Evolutionary conservation across 2,329 filamentous ascomycete genomes (phyloP).

Genomic region (Dactylellina drechsleri): DNA sequence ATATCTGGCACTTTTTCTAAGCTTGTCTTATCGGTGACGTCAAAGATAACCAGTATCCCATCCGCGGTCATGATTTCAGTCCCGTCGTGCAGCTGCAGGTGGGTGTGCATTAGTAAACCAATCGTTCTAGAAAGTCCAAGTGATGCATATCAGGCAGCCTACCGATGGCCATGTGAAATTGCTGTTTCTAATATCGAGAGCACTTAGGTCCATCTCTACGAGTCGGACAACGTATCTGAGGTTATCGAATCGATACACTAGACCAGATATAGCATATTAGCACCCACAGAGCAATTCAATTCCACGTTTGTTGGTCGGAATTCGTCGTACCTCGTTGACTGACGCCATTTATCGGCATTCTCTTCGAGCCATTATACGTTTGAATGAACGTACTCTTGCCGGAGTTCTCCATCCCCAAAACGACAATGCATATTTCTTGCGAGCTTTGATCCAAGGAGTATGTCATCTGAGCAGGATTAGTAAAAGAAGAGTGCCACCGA

Average conservation of each 20-base stretch:
- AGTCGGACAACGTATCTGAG: slow-evolving; percentile 65
- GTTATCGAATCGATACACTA: slow-evolving; percentile 49
- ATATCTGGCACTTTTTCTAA: slow-evolving; percentile 78
- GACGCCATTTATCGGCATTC: slow-evolving; percentile 53
- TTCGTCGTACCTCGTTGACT: slow-evolving; percentile 44
- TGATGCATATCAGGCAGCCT: slow-evolving; percentile 54
- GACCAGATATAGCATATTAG: neutral
- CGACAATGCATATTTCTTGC: slow-evolving; percentile 65
- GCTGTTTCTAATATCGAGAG: slow-evolving; percentile 70
- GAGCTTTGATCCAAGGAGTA: slow-evolving; percentile 51
- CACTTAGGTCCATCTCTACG: slow-evolving; percentile 74
- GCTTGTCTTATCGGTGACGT: slow-evolving; percentile 81
- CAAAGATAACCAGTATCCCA: slow-evolving; percentile 85
- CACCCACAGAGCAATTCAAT: no score
- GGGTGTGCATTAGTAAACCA: slow-evolving; percentile 56
- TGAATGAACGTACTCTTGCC: slow-evolving; percentile 77
- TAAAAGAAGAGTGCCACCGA: neutral
- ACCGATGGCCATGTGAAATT: slow-evolving; percentile 65
- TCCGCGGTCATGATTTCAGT: slow-evolving; percentile 68
- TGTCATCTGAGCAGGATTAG: slow-evolving; percentile 36
- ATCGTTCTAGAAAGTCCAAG: slow-evolving; percentile 29
- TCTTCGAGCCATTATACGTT: slow-evolving; percentile 59
- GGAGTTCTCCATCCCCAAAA: slow-evolving; percentile 73
- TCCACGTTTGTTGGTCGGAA: no score
- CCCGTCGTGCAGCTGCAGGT: slow-evolving; percentile 47